Evolutionary conservation across 768 basidiomycete genomes (phyloP).

Genomic region (Xerocomus brunneocitrinus): DNA sequence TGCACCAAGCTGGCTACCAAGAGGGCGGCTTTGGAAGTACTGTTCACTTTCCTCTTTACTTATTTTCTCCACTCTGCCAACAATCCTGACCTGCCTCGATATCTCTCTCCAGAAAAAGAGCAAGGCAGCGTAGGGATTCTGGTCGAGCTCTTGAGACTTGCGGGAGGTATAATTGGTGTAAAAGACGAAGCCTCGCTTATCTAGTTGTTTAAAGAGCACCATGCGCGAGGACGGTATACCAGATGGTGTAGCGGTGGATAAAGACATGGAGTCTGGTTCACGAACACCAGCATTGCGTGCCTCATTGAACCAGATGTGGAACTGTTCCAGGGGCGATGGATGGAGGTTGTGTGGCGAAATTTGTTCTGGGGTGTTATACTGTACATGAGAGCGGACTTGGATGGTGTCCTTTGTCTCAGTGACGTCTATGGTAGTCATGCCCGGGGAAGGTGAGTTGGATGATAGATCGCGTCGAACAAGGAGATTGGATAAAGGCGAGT

Average conservation of each 20-base stretch:
- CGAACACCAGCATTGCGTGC: conserved; percentile 53
- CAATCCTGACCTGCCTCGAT: conserved; percentile 72
- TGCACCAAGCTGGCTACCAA: conserved; percentile 84
- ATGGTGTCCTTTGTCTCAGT: conserved; percentile 50
- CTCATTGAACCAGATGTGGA: conserved; percentile 80
- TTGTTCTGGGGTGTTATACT: conserved; percentile 67
- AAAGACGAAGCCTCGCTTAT: conserved; percentile 87
- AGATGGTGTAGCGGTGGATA: conserved; percentile 64
- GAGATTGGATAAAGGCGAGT: background rate
- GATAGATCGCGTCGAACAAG: background rate
- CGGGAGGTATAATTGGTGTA: conserved; percentile 96
- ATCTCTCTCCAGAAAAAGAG: conserved; percentile 92
- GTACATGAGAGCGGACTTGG: conserved; percentile 66
- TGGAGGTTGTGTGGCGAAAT: conserved; percentile 59
- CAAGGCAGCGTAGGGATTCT: conserved; percentile 76
- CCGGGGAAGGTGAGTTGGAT: background rate
- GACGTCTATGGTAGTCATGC: conserved; percentile 30
- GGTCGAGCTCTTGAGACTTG: conserved; percentile 76
- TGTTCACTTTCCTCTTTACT: conserved; percentile 64
- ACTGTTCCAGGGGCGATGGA: conserved; percentile 76
- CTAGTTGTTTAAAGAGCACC: conserved; percentile 90
- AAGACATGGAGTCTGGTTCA: conserved; percentile 89
- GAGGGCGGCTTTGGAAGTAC: conserved; percentile 80
- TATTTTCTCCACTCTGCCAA: conserved; percentile 83
- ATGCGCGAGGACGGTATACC: conserved; percentile 86